Conservation (phyloP, 139 green algal genomes). For the Chlorella sp. region DNA sequence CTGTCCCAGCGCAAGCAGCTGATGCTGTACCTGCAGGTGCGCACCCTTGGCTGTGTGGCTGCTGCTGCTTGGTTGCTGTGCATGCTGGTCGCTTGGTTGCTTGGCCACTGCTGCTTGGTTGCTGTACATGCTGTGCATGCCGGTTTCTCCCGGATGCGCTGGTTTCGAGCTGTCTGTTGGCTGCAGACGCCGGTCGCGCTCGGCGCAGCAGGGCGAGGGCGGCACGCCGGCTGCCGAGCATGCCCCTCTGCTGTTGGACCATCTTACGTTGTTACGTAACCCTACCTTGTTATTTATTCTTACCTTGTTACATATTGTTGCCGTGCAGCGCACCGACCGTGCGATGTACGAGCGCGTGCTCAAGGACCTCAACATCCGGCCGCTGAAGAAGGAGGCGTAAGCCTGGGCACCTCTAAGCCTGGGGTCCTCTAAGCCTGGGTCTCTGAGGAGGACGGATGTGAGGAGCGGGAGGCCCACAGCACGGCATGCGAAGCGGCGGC, state of each 20-base stretch:
- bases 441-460: too few relatives aligned
- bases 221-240: background rate
- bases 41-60: background rate
- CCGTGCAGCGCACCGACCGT: constrained; percentile 21
- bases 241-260: background rate
- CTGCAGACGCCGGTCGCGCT: too few relatives aligned
- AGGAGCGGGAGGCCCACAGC: too few relatives aligned
- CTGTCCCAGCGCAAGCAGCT: constrained; percentile 54
- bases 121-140: background rate
- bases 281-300: background rate
- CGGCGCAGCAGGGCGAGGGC: background rate
- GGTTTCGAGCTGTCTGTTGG: background rate
- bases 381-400: constrained; percentile 30
- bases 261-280: background rate
- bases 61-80: background rate
- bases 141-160: too few relatives aligned
- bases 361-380: constrained; percentile 34
- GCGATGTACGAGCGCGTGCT: constrained; percentile 30
- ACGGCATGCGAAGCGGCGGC: too few relatives aligned
- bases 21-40: constrained; percentile 54
- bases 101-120: background rate
- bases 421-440: too few relatives aligned
- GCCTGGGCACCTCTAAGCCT: too few relatives aligned
- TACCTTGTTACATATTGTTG: background rate
- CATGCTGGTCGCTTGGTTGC: background rate